Conservation (phyloP, 495 filamentous ascomycete species). For the Alectoria sarmentosa region DNA sequence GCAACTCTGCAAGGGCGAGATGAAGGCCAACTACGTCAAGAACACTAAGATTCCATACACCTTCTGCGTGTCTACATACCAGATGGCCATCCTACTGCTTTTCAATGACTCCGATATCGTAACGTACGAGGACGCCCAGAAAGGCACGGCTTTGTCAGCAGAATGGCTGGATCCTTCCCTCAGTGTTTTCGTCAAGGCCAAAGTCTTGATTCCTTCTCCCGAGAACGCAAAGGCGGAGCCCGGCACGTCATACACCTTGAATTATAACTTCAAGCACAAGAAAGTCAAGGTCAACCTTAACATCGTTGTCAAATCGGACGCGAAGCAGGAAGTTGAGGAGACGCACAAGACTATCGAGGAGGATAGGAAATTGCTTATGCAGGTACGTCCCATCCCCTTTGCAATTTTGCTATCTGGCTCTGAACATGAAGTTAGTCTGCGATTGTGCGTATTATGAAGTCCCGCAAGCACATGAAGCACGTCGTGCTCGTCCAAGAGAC, state of each 20-base stretch:
- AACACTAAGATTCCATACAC: constrained; percentile 84
- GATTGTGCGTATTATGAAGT: constrained; percentile 99
- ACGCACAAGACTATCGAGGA: constrained; percentile 99
- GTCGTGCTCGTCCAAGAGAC: constrained; percentile 86
- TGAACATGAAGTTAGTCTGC: constrained; percentile 61
- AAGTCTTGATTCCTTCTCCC: constrained; percentile 63
- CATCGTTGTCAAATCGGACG: constrained; percentile 86
- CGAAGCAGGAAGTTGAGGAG: constrained; percentile 90
- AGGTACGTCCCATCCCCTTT: constrained; percentile 55
- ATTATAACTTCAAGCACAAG: constrained; percentile 95
- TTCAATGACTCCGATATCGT: constrained; percentile 90
- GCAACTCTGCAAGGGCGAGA: constrained; percentile 96
- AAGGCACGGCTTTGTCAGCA: constrained; percentile 65
- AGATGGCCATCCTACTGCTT: constrained; percentile 93
- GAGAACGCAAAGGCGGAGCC: constrained; percentile 69
- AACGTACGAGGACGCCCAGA: constrained; percentile 78
- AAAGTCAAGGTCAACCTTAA: constrained; percentile 97
- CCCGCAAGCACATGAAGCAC: constrained; percentile 97
- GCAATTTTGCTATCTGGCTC: constrained; percentile 4
- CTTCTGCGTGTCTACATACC: constrained; percentile 95
- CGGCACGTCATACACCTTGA: constrained; percentile 69
- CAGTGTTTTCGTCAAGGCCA: constrained; percentile 80
- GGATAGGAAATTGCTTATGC: constrained; percentile 90
- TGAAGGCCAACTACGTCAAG: constrained; percentile 85
- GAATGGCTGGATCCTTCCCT: constrained; percentile 83